Evolutionary conservation across 305 asterid genomes (phyloP).

Genomic region (Solanum hybrid): DNA sequence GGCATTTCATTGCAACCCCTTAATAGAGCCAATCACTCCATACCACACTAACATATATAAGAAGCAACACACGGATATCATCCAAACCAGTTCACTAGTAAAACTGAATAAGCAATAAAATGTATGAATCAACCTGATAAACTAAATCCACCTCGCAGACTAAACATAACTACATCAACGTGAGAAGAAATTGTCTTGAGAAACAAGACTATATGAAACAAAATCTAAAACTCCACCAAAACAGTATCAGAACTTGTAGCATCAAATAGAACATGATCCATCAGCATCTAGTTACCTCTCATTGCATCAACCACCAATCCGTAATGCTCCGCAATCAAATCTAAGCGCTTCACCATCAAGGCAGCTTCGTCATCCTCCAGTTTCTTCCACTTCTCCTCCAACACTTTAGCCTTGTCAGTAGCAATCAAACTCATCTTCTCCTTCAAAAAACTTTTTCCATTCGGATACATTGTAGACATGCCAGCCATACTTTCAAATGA

Average conservation of each 20-base stretch:
- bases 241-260: background rate
- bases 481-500: slow-evolving; percentile 16
- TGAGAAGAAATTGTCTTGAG: background rate
- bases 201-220: background rate
- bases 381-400: slow-evolving; percentile 49
- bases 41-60: background rate
- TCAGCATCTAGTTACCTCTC: slow-evolving; percentile 12
- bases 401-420: slow-evolving; percentile 30
- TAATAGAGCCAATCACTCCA: background rate
- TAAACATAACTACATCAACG: background rate
- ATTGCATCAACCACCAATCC: slow-evolving; percentile 21
- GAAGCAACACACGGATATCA: background rate
- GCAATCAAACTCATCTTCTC: slow-evolving; percentile 28
- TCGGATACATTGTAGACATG: background rate
- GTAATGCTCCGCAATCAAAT: slow-evolving; percentile 28
- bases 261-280: background rate
- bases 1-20: background rate
- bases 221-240: background rate
- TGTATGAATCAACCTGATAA: background rate
- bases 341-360: slow-evolving; percentile 22
- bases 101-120: background rate
- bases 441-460: background rate
- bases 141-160: background rate
- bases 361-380: slow-evolving; percentile 28
- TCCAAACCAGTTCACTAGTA: background rate